Evolutionary conservation across 257 asterid species (phyloP).

Genomic region (Plantago ovata): DNA sequence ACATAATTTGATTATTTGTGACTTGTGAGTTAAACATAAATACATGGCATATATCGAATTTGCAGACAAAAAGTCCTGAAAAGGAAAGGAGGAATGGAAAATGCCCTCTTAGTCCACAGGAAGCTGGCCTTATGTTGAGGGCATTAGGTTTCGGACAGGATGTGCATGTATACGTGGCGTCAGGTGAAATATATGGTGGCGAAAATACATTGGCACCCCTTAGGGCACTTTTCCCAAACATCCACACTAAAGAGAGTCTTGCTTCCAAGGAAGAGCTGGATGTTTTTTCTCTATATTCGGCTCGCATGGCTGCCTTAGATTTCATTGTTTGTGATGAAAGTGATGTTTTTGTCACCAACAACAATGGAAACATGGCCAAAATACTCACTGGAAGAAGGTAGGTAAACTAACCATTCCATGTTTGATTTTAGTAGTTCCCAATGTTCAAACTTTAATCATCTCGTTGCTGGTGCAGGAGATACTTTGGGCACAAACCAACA

Average conservation of each 20-base stretch:
- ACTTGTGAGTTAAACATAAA: background rate
- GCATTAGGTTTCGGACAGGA: conserved; percentile 62
- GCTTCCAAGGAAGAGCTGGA: conserved; percentile 62
- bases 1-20: background rate
- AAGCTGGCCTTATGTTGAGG: conserved; percentile 72
- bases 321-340: conserved; percentile 76
- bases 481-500: conserved; percentile 69
- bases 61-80: conserved; percentile 52
- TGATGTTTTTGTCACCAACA: conserved; percentile 66
- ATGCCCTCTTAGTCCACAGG: conserved; percentile 70
- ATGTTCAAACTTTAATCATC: background rate
- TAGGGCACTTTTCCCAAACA: conserved; percentile 62
- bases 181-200: conserved; percentile 69
- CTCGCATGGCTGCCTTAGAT: conserved; percentile 82
- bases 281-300: conserved; percentile 43
- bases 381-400: conserved; percentile 50
- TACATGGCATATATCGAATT: background rate
- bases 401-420: background rate
- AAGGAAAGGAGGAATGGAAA: conserved; percentile 62
- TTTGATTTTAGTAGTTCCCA: background rate
- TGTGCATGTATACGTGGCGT: conserved; percentile 73
- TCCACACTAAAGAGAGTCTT: conserved; percentile 60
- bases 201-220: conserved; percentile 59
- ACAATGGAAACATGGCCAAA: conserved; percentile 59
- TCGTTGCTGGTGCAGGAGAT: conserved; percentile 40